Conservation (phyloP, 257 asterid species). For the Gentiana dahurica region DNA sequence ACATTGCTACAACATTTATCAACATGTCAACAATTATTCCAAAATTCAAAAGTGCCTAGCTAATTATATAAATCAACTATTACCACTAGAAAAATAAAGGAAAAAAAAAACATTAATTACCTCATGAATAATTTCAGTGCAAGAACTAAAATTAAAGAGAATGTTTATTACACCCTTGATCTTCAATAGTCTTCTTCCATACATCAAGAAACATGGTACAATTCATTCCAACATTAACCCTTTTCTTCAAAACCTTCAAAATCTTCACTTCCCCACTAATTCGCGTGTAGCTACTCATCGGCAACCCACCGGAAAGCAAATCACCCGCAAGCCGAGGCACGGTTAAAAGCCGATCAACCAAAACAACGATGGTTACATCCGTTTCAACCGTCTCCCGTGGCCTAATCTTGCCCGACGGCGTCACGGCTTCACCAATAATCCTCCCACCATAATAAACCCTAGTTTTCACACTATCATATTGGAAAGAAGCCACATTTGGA, state of each 20-base stretch:
- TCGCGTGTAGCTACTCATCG: slow-evolving; percentile 16
- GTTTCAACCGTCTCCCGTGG: slow-evolving; percentile 20
- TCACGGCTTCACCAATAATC: slow-evolving; percentile 21
- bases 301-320: slow-evolving; percentile 14
- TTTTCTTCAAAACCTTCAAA: slow-evolving; percentile 19
- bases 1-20: too few relatives aligned
- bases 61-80: too few relatives aligned
- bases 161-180: slow-evolving; percentile 17
- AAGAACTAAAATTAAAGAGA: too few relatives aligned
- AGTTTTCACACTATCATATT: slow-evolving; percentile 18
- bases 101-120: too few relatives aligned
- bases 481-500: slow-evolving; percentile 35
- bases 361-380: slow-evolving; percentile 19
- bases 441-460: slow-evolving; percentile 20
- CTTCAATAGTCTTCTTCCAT: slow-evolving; percentile 15
- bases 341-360: slow-evolving; percentile 19
- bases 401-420: slow-evolving; percentile 21
- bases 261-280: slow-evolving; percentile 38
- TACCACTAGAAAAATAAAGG: too few relatives aligned
- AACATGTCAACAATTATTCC: too few relatives aligned
- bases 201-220: slow-evolving; percentile 34
- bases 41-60: too few relatives aligned
- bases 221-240: slow-evolving; percentile 22
- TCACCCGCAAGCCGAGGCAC: slow-evolving; percentile 16
- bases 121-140: too few relatives aligned